These are phyloP conservation scores for Nicotiana knightiana DNA, from an alignment of 257 asterid species.

Conservation along the genomic window DNA sequence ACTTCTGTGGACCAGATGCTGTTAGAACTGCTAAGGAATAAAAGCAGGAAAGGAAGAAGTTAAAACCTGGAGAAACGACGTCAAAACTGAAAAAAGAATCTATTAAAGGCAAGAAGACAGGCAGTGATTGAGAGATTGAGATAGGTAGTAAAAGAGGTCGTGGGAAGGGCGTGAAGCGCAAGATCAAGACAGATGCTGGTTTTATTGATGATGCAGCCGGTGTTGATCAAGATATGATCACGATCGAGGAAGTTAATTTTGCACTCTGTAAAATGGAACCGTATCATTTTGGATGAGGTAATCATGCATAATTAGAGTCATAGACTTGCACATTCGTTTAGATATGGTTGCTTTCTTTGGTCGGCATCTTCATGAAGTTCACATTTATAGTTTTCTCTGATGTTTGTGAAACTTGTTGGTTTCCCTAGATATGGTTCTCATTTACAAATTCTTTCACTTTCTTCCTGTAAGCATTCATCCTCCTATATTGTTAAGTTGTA, in stretches of 20 bases:
- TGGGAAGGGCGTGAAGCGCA: slow-evolving; percentile 21
- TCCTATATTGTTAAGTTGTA: neutral
- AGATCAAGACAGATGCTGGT: slow-evolving; percentile 19
- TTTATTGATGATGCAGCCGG: slow-evolving; percentile 23
- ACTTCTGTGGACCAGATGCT: slow-evolving; percentile 80
- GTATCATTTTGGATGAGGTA: slow-evolving; percentile 89
- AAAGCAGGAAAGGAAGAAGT: slow-evolving; percentile 65
- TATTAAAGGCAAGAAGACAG: slow-evolving; percentile 11
- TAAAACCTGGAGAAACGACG: neutral
- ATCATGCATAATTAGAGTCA: neutral
- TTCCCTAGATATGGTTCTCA: neutral
- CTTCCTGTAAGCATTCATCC: neutral
- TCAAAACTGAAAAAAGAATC: slow-evolving; percentile 26
- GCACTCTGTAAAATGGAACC: slow-evolving; percentile 79
- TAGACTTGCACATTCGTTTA: neutral
- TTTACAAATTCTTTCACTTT: neutral
- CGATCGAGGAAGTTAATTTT: slow-evolving; percentile 43
- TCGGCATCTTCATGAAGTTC: neutral
- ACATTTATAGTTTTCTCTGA: neutral
- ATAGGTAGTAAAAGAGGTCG: slow-evolving; percentile 19
- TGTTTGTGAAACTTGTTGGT: neutral
- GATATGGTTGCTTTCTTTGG: neutral
- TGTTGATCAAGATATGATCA: slow-evolving; percentile 24
- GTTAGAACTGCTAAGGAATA: slow-evolving; percentile 66
- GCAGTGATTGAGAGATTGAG: slow-evolving; percentile 21